A percentile compares a stretch with the other conserved stretches of the same genome.
These are phyloP conservation scores for Cladophialophora bantiana DNA, from an alignment of 2,329 filamentous ascomycete species.

Conservation along the genomic window DNA sequence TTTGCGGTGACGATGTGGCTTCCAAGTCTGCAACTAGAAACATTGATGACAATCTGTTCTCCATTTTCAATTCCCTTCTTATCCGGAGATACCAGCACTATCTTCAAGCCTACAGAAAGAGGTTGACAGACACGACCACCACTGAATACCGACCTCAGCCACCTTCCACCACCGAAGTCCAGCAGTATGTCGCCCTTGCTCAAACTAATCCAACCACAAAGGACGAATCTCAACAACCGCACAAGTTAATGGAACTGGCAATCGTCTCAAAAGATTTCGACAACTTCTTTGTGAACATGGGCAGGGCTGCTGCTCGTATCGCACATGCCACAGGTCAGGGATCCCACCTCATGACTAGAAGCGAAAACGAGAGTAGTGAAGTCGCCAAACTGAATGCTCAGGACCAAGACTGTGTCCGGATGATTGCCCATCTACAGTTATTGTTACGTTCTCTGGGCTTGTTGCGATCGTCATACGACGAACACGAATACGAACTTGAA, in stretches of 20 bases:
- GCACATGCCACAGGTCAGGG: conserved; percentile 42
- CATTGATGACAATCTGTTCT: conserved; percentile 88
- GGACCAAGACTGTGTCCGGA: conserved; percentile 68
- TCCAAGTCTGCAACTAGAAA: conserved; percentile 77
- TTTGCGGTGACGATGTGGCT: conserved; percentile 82
- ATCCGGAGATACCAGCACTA: conserved; percentile 80
- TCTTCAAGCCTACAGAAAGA: conserved; percentile 53
- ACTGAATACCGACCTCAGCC: conserved; percentile 28
- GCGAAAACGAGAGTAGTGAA: conserved; percentile 42
- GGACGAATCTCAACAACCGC: conserved; percentile 52
- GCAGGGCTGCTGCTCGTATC: conserved; percentile 50
- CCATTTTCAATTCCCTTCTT: conserved; percentile 84
- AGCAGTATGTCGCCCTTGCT: conserved; percentile 28
- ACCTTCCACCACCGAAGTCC: conserved; percentile 25
- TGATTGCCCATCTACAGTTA: conserved; percentile 72
- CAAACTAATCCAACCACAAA: conserved; percentile 41
- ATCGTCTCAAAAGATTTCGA: conserved; percentile 54
- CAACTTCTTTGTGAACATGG: conserved; percentile 50
- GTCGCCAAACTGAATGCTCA: conserved; percentile 51
- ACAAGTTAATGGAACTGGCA: conserved; percentile 53
- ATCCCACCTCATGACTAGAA: conserved; percentile 46
- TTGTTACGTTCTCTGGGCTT: conserved; percentile 68
- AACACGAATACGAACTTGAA: conserved; percentile 64
- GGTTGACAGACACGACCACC: conserved; percentile 54
- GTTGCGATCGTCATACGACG: conserved; percentile 54